Evolutionary conservation across 345 rosid genomes (phyloP), one percentile per base, ranked within the genome.

Genomic region (Pugionium cornutum): DNA sequence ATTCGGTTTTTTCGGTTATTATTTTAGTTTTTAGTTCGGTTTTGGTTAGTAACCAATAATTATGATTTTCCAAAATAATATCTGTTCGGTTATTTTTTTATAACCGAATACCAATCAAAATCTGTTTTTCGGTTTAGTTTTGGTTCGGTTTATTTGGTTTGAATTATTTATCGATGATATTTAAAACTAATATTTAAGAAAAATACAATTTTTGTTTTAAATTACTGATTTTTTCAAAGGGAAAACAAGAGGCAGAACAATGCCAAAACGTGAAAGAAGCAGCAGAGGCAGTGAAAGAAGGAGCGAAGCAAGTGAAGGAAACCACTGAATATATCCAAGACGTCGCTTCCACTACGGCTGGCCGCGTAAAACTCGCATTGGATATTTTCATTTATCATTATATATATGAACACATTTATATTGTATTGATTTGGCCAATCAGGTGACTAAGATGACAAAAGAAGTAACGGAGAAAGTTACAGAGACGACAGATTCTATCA

Each of bases 221-320:
- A 18, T 18, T 18, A 18, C 18, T 18, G 18, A 18, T 18, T 18
- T 0, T 18, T 18, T 18, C 18, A 40, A 66, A 82, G 86, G 68
- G 68, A 1, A 74, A 72, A 58, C 77, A 76, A 74, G 78, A 78
- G 40, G 80, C 58, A 62, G 88, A 83, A 18, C 68, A 75, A 50
- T 69, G 84, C 33, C 56, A 80, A 46, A 77, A 78, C 2, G 83
- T 82, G 72, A 82, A 82, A 72, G 85, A 86, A 70, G 88, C 91
- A 18, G 91, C 88, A 7, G 82, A 74, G 0, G 84, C 88, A 25
- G 83, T 86, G 43, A 86, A 86, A 44, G 86, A 80, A 49, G 83
- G 86, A 31, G 83, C 86, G 0, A 77, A 66, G 18, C 80, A 61
- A 60, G 86, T 84, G 25, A 82, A 76, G 53, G 74, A 77, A 41